Base-by-base conservation (phyloP, 2,329 filamentous ascomycete genomes). In the Colletotrichum zoysiae region DNA sequence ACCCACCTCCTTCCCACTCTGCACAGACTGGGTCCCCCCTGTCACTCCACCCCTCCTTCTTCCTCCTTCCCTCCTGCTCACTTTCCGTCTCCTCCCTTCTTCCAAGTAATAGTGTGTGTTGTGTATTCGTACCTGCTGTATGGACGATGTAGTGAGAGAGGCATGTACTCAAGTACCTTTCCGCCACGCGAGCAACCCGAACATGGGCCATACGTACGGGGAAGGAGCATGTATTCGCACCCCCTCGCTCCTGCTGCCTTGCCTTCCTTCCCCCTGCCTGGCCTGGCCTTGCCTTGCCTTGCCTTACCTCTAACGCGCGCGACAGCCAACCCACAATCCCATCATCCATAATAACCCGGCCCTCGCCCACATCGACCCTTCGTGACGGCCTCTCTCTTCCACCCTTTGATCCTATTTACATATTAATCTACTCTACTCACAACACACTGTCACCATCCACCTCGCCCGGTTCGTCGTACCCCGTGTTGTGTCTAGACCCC, bases 281-380 rank as follows among this genome's bases (percentile, higher is more conserved):
- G 42, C 14, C 40, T 44, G 16, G 14, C 16, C 65, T 69, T 55
- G 46, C 11, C 42, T 46, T 50, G 18, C 53, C 26, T 55, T 30
- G 8, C 16, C 50, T 35, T 7, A 11, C 26, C 18, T 20, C n/a
- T 23, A 60, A 30, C 30, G 30, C 46, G 61, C 55, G 60, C 42
- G 20, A 40, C 46, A 51, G 61, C 67, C 46, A 51, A 60, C 67
- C 58, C 69, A 53, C 56, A 60, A 58, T 69, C 53, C 55, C 65
- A 63, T 65, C 55, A 56, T 67, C 68, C 68, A 68, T 71, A 69
- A 64, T 71, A 71, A 71, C 65, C 69, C 69, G 68, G 65, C 69
- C 40, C 33, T 67, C 69, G 53, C 61, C 69, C 69, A 66, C 69
- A 9, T 64, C 59, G 8, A 20, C 33, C 26, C 51, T 9, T 69